These are phyloP conservation scores for Aspergillus wentii DNA, from an alignment of 495 filamentous ascomycete species.

Conservation along the genomic window DNA sequence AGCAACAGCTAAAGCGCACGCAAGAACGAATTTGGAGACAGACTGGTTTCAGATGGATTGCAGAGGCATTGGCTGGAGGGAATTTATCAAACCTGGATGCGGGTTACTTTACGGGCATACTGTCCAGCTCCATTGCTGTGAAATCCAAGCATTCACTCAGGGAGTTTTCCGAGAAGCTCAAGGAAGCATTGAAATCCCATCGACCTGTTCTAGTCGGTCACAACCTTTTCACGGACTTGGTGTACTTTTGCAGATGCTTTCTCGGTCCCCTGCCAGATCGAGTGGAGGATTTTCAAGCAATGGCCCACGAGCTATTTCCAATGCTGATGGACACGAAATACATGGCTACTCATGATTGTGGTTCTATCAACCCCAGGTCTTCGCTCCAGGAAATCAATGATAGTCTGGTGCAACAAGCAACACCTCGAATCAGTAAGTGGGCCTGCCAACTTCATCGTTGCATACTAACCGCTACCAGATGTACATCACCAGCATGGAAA, in stretches of 20 bases:
- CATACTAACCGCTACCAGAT: conserved; percentile 8
- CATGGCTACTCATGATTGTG: conserved; percentile 54
- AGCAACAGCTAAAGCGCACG: conserved; percentile 28
- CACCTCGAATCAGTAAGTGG: conserved; percentile 44
- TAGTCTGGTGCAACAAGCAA: conserved; percentile 26
- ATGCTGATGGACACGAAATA: conserved; percentile 75
- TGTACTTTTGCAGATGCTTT: conserved; percentile 67
- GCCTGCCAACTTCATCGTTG: neutral
- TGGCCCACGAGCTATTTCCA: conserved; percentile 58
- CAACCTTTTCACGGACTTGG: conserved; percentile 71
- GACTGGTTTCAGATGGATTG: conserved; percentile 63
- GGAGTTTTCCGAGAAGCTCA: conserved; percentile 21
- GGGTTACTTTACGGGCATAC: conserved; percentile 27
- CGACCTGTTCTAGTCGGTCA: conserved; percentile 64
- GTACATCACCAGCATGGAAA: conserved; percentile 40
- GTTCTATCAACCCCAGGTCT: conserved; percentile 43
- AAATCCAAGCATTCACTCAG: conserved; percentile 24
- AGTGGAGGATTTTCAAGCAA: conserved; percentile 53
- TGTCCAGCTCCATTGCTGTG: conserved; percentile 35
- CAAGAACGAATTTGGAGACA: conserved; percentile 40
- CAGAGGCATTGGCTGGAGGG: conserved; percentile 62
- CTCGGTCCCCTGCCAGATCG: conserved; percentile 59
- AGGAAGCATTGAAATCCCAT: conserved; percentile 37
- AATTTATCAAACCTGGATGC: conserved; percentile 48
- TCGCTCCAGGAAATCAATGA: conserved; percentile 48